Base-by-base conservation (phyloP, 2,329 filamentous ascomycete genomes). In the Periglandula ipomoeae region DNA sequence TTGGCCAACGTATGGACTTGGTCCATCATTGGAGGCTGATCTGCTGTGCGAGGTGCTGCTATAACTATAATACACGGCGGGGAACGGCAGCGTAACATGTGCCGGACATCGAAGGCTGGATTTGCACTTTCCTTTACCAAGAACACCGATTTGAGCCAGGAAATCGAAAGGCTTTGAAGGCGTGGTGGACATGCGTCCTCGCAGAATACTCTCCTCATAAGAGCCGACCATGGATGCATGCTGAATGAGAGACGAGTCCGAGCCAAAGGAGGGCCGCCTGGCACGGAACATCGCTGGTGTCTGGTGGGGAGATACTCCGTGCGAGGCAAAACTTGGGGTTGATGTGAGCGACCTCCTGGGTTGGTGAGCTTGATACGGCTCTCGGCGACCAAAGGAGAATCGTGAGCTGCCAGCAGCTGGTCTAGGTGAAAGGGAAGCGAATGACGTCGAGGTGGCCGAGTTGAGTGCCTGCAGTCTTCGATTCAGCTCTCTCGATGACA, bases 181-280 rank as follows among this genome's bases (percentile, higher is more conserved):
- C 2, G 84, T 93, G 1, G 90, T 96, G 24, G 93, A 97, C 93
- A 98, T 98, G 53, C 93, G 82, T 35, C 93, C 93, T 42, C 89
- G 82, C 2, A 98, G 72, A 52, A 98, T 96, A 24, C 89, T 96
- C 68, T 98, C 93, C 66, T 98, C 93, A 58, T 96, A 98, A 2
- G 91, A 96, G 2, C 93, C 93, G 2, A 97, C 91, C 86, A 98
- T 94, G 3, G 90, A 90, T 8, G 91, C 90, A 65, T 94, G 89
- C 49, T 91, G 87, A 24, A 93, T 71, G 4, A 88, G 84, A 3
- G 88, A 89, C 3, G 74, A 70, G 41, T 95, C 90, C 0, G 84
- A 82, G 15, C 79, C 76, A 41, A 87, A 72, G 0, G 90, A 96
- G 0, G 84, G 82, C 8, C 79, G 72, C 39, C 89, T 76, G 3